A percentile compares a stretch with the other conserved stretches of the same genome.
Conservation (phyloP, 176 grass and related monocot species). For the Aegilops sharonensis region DNA sequence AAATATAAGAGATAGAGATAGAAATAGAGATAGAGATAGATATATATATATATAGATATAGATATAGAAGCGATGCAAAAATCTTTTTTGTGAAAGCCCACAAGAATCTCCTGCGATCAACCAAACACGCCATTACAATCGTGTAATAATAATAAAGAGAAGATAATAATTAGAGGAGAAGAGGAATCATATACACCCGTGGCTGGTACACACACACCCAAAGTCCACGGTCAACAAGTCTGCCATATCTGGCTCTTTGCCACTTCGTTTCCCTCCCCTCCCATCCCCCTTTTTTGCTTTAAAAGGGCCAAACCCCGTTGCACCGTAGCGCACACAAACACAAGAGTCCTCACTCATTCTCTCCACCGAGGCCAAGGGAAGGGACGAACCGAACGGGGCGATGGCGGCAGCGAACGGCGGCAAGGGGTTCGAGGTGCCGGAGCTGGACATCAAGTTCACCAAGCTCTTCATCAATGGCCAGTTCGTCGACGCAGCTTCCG, state of each 20-base stretch:
- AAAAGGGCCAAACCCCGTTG: not conserved
- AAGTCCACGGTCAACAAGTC: not conserved
- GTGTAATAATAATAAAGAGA: too few relatives aligned
- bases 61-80: too few relatives aligned
- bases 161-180: not conserved
- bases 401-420: slow-evolving; percentile 26
- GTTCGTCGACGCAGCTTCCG: slow-evolving; percentile 80
- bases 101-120: too few relatives aligned
- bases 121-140: not conserved
- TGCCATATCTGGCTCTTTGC: not conserved
- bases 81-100: too few relatives aligned
- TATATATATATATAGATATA: too few relatives aligned
- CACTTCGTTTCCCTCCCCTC: not conserved
- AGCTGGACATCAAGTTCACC: slow-evolving; percentile 76
- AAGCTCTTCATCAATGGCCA: slow-evolving; percentile 93
- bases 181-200: not conserved
- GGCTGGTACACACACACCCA: not conserved
- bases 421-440: slow-evolving; percentile 50
- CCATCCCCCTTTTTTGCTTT: not conserved
- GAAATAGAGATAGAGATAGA: too few relatives aligned
- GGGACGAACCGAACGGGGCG: not conserved
- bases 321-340: not conserved
- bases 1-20: too few relatives aligned
- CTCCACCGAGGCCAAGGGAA: not conserved
- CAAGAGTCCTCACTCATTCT: not conserved